These are phyloP conservation scores for Backusella tarrabulga DNA, from an alignment of 192 early-diverging fungal genomes.

Conservation along the genomic window DNA sequence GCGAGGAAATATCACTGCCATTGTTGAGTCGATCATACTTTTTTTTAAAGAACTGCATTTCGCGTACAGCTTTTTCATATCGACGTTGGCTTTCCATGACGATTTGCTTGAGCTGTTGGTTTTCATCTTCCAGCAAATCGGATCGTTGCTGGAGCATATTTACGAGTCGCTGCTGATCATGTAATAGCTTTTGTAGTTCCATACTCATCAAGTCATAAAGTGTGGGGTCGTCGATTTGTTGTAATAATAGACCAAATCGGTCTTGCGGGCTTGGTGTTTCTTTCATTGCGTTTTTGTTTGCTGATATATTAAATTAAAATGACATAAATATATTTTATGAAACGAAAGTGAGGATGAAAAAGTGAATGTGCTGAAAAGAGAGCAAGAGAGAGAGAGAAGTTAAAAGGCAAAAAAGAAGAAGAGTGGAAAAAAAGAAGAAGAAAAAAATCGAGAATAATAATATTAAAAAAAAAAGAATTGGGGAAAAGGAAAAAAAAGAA, in stretches of 20 bases:
- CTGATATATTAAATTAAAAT: neutral
- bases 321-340: neutral
- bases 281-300: neutral
- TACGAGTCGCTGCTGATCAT: conserved; percentile 15
- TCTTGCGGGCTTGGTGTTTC: neutral
- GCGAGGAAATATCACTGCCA: neutral
- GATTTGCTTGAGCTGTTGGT: neutral
- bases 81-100: conserved; percentile 18
- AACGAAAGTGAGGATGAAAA: neutral
- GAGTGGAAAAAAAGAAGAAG: neutral
- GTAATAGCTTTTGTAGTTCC: conserved; percentile 9
- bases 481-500: neutral
- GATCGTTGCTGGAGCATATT: conserved; percentile 9
- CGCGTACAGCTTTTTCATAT: conserved; percentile 40
- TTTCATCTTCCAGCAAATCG: conserved; percentile 15
- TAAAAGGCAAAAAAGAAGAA: neutral
- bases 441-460: neutral
- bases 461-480: neutral
- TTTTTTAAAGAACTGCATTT: conserved; percentile 38
- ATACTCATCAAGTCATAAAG: conserved; percentile 8
- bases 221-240: neutral
- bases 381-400: neutral
- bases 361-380: neutral
- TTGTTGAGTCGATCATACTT: conserved; percentile 18
- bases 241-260: neutral